Evolutionary conservation across 1,139 yeast species (phyloP).

Genomic region (Yamadazyma jaroonii): DNA sequence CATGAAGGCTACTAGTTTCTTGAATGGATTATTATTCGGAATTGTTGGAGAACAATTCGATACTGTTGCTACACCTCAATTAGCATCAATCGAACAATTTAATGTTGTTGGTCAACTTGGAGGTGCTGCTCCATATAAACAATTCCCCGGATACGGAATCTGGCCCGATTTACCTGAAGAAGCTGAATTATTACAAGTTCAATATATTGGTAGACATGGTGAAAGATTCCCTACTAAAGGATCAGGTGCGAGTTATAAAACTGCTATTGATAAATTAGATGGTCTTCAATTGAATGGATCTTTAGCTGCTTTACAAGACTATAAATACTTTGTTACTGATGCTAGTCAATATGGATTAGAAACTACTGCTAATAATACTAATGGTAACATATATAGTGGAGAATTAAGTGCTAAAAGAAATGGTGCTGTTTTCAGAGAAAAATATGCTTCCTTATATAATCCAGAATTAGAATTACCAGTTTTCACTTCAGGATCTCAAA

Average conservation of each 20-base stretch:
- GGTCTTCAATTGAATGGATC: constrained; percentile 24
- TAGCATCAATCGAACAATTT: constrained; percentile 33
- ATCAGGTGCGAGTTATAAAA: constrained; percentile 24
- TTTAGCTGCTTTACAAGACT: constrained; percentile 31
- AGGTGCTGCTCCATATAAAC: constrained; percentile 48
- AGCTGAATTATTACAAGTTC: constrained; percentile 63
- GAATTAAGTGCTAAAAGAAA: constrained; percentile 31
- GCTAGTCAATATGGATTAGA: constrained; percentile 26
- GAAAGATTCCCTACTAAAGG: constrained; percentile 57
- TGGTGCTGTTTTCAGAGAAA: constrained; percentile 33
- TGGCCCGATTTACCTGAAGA: constrained; percentile 46
- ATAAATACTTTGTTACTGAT: constrained; percentile 30
- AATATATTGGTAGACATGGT: constrained; percentile 67
- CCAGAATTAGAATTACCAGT: constrained; percentile 23
- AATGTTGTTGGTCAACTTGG: constrained; percentile 44
- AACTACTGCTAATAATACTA: constrained; percentile 26
- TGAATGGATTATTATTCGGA: constrained; percentile 4
- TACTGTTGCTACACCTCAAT: constrained; percentile 6
- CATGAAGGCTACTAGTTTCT: constrained; percentile 4
- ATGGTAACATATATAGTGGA: constrained; percentile 26
- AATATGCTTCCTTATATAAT: constrained; percentile 28
- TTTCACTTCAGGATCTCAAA: constrained; percentile 31
- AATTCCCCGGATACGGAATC: constrained; percentile 45
- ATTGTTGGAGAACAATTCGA: constrained; percentile 3
- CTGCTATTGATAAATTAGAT: constrained; percentile 13